Conservation (phyloP, 805 yeast genomes). For the Wickerhamomyces alni region DNA sequence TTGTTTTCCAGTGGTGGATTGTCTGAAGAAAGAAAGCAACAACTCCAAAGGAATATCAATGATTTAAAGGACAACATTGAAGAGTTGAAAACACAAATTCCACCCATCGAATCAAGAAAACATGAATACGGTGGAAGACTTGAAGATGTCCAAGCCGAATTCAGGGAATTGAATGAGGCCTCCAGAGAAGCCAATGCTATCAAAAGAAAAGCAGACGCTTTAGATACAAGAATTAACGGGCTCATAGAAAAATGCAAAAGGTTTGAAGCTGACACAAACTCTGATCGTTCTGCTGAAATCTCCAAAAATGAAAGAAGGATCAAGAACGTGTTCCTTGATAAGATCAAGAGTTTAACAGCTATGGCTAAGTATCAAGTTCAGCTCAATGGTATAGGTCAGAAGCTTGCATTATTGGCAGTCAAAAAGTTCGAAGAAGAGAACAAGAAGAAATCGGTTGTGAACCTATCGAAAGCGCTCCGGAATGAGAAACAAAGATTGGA, state of each 20-base stretch:
- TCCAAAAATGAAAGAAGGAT: conserved; percentile 27
- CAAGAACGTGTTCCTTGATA: conserved; percentile 13
- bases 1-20: conserved; percentile 18
- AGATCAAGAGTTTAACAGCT: conserved; percentile 18
- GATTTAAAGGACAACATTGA: conserved; percentile 7
- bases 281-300: conserved; percentile 36
- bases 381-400: conserved; percentile 22
- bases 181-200: conserved; percentile 6
- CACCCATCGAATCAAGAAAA: conserved; percentile 6
- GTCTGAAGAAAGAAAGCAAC: conserved; percentile 13
- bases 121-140: neutral
- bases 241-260: conserved; percentile 26
- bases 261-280: conserved; percentile 31
- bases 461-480: conserved; percentile 24
- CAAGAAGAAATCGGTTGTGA: conserved; percentile 26
- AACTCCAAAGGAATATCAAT: conserved; percentile 1
- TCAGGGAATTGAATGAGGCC: conserved; percentile 2
- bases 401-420: conserved; percentile 23
- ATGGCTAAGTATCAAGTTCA: conserved; percentile 18
- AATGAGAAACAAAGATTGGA: conserved; percentile 23
- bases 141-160: neutral
- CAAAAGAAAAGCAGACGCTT: conserved; percentile 15
- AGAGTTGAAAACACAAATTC: conserved; percentile 8
- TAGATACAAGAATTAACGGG: conserved; percentile 22
- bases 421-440: conserved; percentile 34